phyloP scores from a whole-genome alignment of 2,329 filamentous ascomycete species.

The Dothiorella sarmentorum region DNA sequence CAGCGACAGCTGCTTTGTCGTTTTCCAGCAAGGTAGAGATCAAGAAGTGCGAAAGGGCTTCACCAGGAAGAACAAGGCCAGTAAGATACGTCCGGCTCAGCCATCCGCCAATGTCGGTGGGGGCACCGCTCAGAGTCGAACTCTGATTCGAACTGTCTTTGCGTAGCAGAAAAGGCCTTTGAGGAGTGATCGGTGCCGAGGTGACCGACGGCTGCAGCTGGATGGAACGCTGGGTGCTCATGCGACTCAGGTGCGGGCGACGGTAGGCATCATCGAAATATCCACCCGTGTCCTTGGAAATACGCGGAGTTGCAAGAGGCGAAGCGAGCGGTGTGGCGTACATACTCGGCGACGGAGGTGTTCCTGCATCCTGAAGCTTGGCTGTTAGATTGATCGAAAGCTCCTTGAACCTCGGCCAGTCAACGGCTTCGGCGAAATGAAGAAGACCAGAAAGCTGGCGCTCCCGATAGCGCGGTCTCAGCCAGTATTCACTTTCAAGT shows the following conservation, averaged over 20 bases:
- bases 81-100: conserved; percentile 55
- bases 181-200: conserved; percentile 16
- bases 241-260: conserved; percentile 26
- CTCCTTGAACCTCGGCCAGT: conserved; percentile 46
- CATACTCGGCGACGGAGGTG: conserved; percentile 25
- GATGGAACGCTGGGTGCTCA: conserved; percentile 26
- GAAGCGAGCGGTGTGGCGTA: conserved; percentile 35
- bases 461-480: conserved; percentile 30
- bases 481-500: conserved; percentile 20
- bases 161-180: not conserved
- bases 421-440: conserved; percentile 48
- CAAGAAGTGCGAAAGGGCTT: conserved; percentile 52
- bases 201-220: conserved; percentile 31
- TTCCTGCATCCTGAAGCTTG: conserved; percentile 29
- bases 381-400: conserved; percentile 37
- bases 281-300: conserved; percentile 28
- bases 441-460: conserved; percentile 50
- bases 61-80: conserved; percentile 54
- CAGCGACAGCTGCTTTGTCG: conserved; percentile 46
- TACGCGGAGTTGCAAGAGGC: conserved; percentile 33
- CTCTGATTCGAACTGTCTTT: conserved; percentile 4
- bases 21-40: conserved; percentile 56
- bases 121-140: conserved; percentile 15
- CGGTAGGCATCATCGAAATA: conserved; percentile 35
- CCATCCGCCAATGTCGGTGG: conserved; percentile 48